These are phyloP conservation scores for Picea mariana DNA, from an alignment of 83 land plant genomes.

Conservation along the genomic window DNA sequence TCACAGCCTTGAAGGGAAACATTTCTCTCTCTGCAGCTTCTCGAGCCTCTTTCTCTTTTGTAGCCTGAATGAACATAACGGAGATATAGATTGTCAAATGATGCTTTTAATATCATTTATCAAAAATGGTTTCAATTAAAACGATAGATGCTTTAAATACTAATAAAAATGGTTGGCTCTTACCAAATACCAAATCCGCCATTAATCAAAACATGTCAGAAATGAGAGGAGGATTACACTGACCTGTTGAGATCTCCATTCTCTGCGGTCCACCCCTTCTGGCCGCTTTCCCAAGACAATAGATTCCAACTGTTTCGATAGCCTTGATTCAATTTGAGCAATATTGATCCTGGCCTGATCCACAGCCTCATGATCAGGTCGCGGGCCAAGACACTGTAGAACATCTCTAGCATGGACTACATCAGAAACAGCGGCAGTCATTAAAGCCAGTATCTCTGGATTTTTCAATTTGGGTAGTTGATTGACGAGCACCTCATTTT, in stretches of 20 bases:
- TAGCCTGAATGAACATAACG: neutral
- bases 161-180: neutral
- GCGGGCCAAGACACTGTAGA: neutral
- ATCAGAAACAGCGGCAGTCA: neutral
- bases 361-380: neutral
- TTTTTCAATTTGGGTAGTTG: neutral
- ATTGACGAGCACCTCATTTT: too few relatives aligned
- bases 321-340: neutral
- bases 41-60: neutral
- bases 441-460: neutral
- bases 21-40: neutral
- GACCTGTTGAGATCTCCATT: slow-evolving; percentile 3
- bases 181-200: neutral
- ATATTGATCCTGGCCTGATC: neutral
- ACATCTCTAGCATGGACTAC: neutral
- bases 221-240: neutral
- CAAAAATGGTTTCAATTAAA: neutral
- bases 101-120: neutral
- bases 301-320: neutral
- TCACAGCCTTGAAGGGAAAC: neutral
- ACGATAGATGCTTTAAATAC: neutral
- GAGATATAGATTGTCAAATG: neutral
- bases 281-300: neutral
- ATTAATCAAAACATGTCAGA: neutral
- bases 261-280: neutral